Evolutionary conservation across 2,329 filamentous ascomycete species (phyloP), one percentile per base, ranked within the genome.

Genomic region (Neopestalotiopsis sp.): DNA sequence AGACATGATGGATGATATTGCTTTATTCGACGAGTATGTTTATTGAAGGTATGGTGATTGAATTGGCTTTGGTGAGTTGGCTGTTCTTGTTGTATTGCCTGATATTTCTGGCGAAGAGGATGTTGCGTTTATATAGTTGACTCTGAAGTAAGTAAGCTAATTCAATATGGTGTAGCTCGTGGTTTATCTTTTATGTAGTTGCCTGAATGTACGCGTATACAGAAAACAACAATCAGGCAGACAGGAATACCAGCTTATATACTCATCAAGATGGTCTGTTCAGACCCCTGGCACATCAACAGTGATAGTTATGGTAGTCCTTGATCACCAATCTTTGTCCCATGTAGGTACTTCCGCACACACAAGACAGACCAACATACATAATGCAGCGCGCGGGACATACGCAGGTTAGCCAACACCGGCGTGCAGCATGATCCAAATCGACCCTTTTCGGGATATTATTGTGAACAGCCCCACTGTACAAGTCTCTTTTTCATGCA

Each of bases 261-360:
- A 60, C 57, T 60, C 6, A 60, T 60, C 28, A 17, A 9, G 7
- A 32, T 60, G 57, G 57, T 60, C 17, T 30, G 4, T 60, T 30
- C 24, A 28, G 30, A 60, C 24, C 32, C 28, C 57, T 24, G 45
- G 45, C 17, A 20, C 17, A 52, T 52, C 9, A 52, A 81, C 81
- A 34, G 83, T 66, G n/a, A 17, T 52, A 38, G 45, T 52, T 9
- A 52, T n/a, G 2, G n/a, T 52, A 52, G 45, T 52, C 45, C 45
- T 52, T 52, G 45, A 52, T 38, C 34, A 38, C 2, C 45, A 20
- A 52, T 52, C 45, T n/a, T 52, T 52, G 45, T 52, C 45, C n/a
- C 9, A 20, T n/a, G 45, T n/a, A 52, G 14, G 45, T 52, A 52
- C 45, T 7, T 52, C 17, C 17, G 45, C 20, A 10, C 7, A 4